These are phyloP conservation scores for Striga hermonthica DNA, from an alignment of 305 asterid genomes.

Conservation along the genomic window DNA sequence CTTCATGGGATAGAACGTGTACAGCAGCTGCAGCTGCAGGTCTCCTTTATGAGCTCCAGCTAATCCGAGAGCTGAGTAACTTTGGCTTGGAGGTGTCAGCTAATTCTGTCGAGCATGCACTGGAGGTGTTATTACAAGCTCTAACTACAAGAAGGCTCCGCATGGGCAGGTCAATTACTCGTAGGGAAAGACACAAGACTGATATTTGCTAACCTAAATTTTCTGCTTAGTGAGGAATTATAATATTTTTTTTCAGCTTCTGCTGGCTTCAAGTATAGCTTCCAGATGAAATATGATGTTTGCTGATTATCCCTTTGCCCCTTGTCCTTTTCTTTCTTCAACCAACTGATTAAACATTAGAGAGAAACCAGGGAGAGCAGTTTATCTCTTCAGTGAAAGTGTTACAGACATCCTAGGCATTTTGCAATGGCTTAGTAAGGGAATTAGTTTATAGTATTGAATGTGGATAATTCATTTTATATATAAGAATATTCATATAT, in stretches of 20 bases:
- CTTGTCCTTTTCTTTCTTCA: too few relatives aligned
- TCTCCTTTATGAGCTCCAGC: conserved; percentile 73
- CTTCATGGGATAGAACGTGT: conserved; percentile 93
- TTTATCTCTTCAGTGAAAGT: too few relatives aligned
- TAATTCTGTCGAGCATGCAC: conserved; percentile 47
- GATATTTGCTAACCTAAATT: conserved; percentile 43
- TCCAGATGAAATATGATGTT: neutral
- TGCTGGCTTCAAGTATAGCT: neutral
- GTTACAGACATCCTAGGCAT: too few relatives aligned
- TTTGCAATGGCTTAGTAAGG: too few relatives aligned
- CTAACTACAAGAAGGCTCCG: conserved; percentile 70
- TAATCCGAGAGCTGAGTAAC: conserved; percentile 46
- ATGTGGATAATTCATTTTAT: too few relatives aligned
- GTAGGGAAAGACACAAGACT: conserved; percentile 49
- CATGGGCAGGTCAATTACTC: conserved; percentile 70
- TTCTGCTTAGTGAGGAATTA: neutral
- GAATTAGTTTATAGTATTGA: too few relatives aligned
- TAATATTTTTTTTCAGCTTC: neutral
- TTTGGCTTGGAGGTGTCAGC: conserved; percentile 59
- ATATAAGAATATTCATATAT: too few relatives aligned
- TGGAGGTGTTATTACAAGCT: conserved; percentile 51
- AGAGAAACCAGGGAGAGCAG: too few relatives aligned
- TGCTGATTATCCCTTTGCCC: too few relatives aligned
- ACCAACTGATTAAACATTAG: too few relatives aligned
- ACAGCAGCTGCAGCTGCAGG: conserved; percentile 90